phyloP scores from a whole-genome alignment of 2,329 filamentous ascomycete genomes.

The Penicillium sclerotigenum region DNA sequence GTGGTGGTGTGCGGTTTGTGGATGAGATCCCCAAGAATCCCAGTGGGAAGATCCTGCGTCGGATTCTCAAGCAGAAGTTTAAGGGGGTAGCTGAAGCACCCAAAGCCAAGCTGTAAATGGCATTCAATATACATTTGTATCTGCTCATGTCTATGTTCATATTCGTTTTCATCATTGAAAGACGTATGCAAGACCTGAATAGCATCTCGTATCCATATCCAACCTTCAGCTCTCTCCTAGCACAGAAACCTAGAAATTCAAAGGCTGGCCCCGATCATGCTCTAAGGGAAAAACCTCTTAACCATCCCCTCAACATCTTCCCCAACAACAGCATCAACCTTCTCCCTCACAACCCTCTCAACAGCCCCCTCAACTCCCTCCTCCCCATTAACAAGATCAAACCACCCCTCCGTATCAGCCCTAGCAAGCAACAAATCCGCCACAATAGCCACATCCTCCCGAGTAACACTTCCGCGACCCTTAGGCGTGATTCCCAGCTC shows the following conservation, averaged over 20 bases:
- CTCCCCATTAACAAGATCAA: slow-evolving; percentile 53
- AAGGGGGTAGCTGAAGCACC: slow-evolving; percentile 35
- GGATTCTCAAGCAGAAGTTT: slow-evolving; percentile 45
- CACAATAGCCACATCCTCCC: slow-evolving; percentile 53
- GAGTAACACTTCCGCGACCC: slow-evolving; percentile 44
- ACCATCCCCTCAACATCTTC: slow-evolving; percentile 51
- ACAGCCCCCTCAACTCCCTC: slow-evolving; percentile 48
- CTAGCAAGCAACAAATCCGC: slow-evolving; percentile 50
- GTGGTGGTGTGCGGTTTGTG: slow-evolving; percentile 47
- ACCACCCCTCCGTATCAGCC: slow-evolving; percentile 51
- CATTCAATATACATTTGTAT: not conserved
- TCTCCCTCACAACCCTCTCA: slow-evolving; percentile 44
- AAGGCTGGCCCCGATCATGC: not conserved
- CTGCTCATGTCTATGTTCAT: not conserved
- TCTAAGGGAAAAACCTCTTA: slow-evolving; percentile 30
- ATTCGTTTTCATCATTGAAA: not conserved
- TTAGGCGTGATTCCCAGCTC: slow-evolving; percentile 46
- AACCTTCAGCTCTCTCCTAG: not conserved
- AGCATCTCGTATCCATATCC: not conserved
- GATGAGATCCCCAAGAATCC: slow-evolving; percentile 48
- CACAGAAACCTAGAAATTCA: not conserved
- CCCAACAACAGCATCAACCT: slow-evolving; percentile 48
- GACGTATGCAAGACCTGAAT: not conserved
- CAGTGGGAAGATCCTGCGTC: slow-evolving; percentile 49
- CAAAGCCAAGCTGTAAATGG: slow-evolving; percentile 43